phyloP scores from a whole-genome alignment of 768 basidiomycete genomes.

The Strobilomyces dryophilus region DNA sequence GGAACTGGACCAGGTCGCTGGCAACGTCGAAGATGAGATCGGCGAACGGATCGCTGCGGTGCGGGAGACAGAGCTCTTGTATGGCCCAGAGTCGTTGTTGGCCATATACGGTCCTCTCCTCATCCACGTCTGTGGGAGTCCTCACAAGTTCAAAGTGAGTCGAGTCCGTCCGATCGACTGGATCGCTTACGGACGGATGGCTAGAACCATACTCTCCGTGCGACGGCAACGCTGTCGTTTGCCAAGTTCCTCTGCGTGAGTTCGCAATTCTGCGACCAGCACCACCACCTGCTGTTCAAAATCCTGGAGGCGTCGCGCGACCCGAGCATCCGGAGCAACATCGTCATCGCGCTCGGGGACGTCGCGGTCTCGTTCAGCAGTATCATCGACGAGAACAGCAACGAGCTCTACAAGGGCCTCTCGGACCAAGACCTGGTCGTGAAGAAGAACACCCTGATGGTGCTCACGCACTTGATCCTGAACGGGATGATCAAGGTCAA shows the following conservation, averaged over 20 bases:
- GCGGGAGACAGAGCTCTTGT: conserved; percentile 83
- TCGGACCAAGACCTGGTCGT: conserved; percentile 83
- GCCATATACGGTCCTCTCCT: conserved; percentile 87
- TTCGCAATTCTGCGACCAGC: conserved; percentile 87
- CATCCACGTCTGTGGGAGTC: conserved; percentile 85
- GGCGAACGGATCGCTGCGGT: conserved; percentile 85
- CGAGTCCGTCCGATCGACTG: neutral
- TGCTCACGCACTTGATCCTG: conserved; percentile 91
- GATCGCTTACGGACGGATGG: conserved; percentile 5
- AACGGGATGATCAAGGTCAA: conserved; percentile 99
- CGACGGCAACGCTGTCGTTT: conserved; percentile 82
- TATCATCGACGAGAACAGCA: conserved; percentile 96
- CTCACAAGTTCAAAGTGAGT: conserved; percentile 82
- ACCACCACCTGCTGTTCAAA: conserved; percentile 88
- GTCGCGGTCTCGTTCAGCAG: conserved; percentile 97
- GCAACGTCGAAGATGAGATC: conserved; percentile 97
- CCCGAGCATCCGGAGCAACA: conserved; percentile 88
- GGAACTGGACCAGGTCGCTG: conserved; percentile 95
- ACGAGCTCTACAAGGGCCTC: conserved; percentile 91
- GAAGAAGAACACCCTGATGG: conserved; percentile 99
- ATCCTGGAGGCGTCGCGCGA: conserved; percentile 91
- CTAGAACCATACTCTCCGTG: conserved; percentile 83
- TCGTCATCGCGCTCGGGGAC: conserved; percentile 96
- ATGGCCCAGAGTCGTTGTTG: conserved; percentile 76
- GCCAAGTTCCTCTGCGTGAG: conserved; percentile 97